Base-by-base conservation (phyloP, 2,329 filamentous ascomycete genomes). In the Colletotrichum tropicicola region DNA sequence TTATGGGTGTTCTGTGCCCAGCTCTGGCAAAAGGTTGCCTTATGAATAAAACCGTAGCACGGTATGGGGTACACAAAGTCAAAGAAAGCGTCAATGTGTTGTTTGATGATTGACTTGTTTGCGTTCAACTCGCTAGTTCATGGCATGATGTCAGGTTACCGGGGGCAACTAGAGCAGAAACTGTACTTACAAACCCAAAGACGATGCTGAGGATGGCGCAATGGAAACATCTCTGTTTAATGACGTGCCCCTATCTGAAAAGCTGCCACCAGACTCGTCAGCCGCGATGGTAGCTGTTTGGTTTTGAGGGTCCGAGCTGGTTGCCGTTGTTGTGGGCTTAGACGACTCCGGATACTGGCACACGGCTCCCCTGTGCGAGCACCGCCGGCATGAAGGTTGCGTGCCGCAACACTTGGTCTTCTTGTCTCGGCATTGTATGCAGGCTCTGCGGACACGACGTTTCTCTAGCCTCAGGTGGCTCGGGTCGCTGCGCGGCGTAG, bases 41-140 rank as follows among this genome's bases (percentile, higher is more conserved):
- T 61, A 12, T 66, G 63, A 5, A 66, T 35, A 6, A 66, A 66
- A 17, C 58, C 58, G 10, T 66, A 57, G 19, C 63, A 66, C 1
- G 63, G 58, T n/a, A 66, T 66, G 12, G 63, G 58, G 23, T 66
- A 53, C 5, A 66, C 52, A 13, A 52, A 49, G 27, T 66, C 63
- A 17, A 66, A 66, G 17, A 66, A 66, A 9, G 58, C 52, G 25
- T 62, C 63, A 9, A 66, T 66, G 25, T 66, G 63, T 19, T 66
- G 63, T n/a, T 57, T 62, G 52, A 66, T 37, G 27, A 66, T 41
- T 4, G 30, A 35, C 19, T 66, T 66, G 28, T 61, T 48, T 13
- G 30, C 13, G n/a, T 19, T 62, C 21, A 53, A 28, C 19, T 62
- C 63, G 12, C 63, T 66, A 2, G 7, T 6, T 39, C 32, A 15